Evolutionary conservation across 768 basidiomycete species (phyloP).

Genomic region (Russula earlei): DNA sequence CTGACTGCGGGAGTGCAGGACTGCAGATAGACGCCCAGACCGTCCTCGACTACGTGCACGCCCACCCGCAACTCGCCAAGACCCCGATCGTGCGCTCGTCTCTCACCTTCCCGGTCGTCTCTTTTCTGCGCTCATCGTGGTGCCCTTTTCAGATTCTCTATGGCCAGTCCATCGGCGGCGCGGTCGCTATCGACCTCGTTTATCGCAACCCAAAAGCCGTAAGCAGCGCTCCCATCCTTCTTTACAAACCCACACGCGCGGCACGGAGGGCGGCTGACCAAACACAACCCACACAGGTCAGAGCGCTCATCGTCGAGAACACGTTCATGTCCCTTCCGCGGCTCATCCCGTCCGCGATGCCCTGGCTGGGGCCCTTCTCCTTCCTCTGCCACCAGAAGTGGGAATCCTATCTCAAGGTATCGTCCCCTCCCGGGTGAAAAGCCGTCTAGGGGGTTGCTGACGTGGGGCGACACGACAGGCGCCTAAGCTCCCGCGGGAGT

Average conservation of each 20-base stretch:
- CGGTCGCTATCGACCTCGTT: constrained; percentile 83
- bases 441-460: too few relatives aligned
- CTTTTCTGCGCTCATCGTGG: too few relatives aligned
- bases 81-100: constrained; percentile 51
- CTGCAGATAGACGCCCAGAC: constrained; percentile 81
- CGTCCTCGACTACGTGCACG: constrained; percentile 61
- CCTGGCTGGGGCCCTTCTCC: constrained; percentile 59
- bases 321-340: constrained; percentile 81
- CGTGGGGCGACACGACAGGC: constrained; percentile 6
- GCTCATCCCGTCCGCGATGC: constrained; percentile 75
- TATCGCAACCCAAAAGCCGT: constrained; percentile 66
- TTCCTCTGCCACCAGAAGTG: constrained; percentile 84
- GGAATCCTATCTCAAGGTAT: constrained; percentile 58
- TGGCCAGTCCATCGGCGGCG: constrained; percentile 87
- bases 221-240: constrained; percentile 1
- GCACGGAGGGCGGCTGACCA: neutral
- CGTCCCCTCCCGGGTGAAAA: constrained; percentile 14
- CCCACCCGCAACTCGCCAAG: constrained; percentile 50
- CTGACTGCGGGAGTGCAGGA: constrained; percentile 34
- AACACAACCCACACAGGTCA: constrained; percentile 38
- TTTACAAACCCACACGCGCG: neutral
- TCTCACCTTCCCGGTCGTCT: too few relatives aligned
- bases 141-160: constrained; percentile 62
- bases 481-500: constrained; percentile 47
- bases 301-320: constrained; percentile 83